phyloP scores from a whole-genome alignment of 208 protist genomes.

The Trypanosoma boissoni region DNA sequence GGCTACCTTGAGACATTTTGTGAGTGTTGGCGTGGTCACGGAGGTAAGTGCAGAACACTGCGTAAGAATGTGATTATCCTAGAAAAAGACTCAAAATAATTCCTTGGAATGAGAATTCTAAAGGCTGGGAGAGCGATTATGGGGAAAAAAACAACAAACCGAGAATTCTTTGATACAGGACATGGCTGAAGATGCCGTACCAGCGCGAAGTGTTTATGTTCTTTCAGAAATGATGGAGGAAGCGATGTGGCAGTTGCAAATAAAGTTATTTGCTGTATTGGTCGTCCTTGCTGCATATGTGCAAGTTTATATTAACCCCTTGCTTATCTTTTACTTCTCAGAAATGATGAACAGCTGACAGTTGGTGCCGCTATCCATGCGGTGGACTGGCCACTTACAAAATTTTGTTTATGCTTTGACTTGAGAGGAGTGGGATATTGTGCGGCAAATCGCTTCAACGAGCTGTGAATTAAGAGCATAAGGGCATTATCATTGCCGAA shows the following conservation, averaged over 20 bases:
- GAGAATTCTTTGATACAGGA: slow-evolving; percentile 14
- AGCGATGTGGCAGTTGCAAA: neutral
- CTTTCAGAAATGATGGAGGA: neutral
- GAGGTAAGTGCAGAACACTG: too few species aligned
- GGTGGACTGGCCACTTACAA: slow-evolving; percentile 39
- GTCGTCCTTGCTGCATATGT: slow-evolving; percentile 31
- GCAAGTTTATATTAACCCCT: too few species aligned
- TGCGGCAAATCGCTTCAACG: slow-evolving; percentile 2
- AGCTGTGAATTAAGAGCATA: neutral
- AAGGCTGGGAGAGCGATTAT: slow-evolving; percentile 11
- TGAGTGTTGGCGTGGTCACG: too few species aligned
- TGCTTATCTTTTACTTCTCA: slow-evolving; percentile 24
- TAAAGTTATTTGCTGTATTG: neutral
- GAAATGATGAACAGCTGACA: slow-evolving; percentile 6
- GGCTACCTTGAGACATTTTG: too few species aligned
- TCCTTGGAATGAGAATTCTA: slow-evolving; percentile 35
- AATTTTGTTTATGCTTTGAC: slow-evolving; percentile 38
- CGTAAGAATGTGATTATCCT: too few species aligned
- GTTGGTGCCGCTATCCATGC: slow-evolving; percentile 28
- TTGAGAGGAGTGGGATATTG: slow-evolving; percentile 28
- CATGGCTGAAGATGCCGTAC: neutral
- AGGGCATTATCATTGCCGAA: too few species aligned
- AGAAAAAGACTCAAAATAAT: slow-evolving; percentile 40
- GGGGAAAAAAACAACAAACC: slow-evolving; percentile 22
- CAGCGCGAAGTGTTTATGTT: neutral